A percentile compares a stretch with the other conserved stretches of the same genome.
These are phyloP conservation scores for Sherardia arvensis DNA, from an alignment of 257 asterid genomes.

Conservation along the genomic window DNA sequence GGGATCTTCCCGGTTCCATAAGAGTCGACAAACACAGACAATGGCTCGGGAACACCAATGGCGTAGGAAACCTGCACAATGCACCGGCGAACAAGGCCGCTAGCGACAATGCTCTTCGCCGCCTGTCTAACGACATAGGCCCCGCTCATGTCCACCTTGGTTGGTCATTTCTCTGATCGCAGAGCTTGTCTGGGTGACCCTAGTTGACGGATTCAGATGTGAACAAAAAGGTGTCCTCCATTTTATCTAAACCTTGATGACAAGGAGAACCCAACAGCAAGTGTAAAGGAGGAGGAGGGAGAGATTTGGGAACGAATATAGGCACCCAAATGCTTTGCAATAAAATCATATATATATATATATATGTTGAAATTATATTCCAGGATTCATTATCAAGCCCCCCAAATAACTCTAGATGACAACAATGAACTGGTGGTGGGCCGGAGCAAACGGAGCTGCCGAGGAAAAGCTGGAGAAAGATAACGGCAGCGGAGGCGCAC, in stretches of 20 bases:
- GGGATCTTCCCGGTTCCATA: conserved; percentile 54
- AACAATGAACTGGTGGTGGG: too few relatives aligned
- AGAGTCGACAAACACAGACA: conserved; percentile 48
- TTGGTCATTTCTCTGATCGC: conserved; percentile 58
- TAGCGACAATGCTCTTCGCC: conserved; percentile 50
- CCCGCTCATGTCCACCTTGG: conserved; percentile 61
- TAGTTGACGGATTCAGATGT: conserved; percentile 61
- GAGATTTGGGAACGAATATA: conserved; percentile 2
- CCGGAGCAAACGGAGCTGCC: too few relatives aligned
- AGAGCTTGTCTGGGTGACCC: conserved; percentile 68
- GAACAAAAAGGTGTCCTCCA: conserved; percentile 62
- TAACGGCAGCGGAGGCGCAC: too few relatives aligned
- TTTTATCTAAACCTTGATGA: conserved; percentile 18
- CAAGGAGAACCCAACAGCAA: conserved; percentile 7
- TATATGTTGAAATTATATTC: too few relatives aligned
- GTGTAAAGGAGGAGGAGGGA: neutral
- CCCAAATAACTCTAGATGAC: too few relatives aligned
- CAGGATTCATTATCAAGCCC: too few relatives aligned
- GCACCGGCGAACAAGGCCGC: conserved; percentile 48
- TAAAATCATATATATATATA: too few relatives aligned
- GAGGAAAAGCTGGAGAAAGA: too few relatives aligned
- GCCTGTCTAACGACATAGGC: conserved; percentile 56
- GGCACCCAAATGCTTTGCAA: conserved; percentile 22
- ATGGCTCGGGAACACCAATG: conserved; percentile 55
- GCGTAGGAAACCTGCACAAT: conserved; percentile 58